Conservation (phyloP, 371 early-diverging fungal species). For the Mucor racemosus region DNA sequence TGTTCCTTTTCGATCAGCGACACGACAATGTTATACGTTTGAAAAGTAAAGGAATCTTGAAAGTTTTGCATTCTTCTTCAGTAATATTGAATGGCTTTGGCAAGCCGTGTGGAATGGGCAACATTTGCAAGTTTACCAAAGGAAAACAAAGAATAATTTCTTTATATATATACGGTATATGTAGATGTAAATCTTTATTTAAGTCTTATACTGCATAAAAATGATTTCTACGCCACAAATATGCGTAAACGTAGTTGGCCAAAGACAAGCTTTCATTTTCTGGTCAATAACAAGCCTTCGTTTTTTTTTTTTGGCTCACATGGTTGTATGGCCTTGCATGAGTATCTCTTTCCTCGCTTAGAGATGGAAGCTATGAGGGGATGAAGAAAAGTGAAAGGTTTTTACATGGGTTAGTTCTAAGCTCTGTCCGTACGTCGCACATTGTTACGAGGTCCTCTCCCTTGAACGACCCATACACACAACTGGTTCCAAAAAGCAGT, state of each 20-base stretch:
- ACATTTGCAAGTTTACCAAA: background rate
- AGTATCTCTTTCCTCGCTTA: constrained; percentile 8
- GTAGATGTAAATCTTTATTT: too few species aligned
- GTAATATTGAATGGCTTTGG: background rate
- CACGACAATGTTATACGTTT: background rate
- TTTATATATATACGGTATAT: too few species aligned
- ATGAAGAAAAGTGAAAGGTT: constrained; percentile 5
- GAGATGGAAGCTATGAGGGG: constrained; percentile 13
- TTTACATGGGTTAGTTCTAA: constrained; percentile 12
- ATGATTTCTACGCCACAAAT: too few species aligned
- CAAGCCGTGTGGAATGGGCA: background rate
- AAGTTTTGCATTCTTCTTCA: background rate
- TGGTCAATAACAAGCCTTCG: background rate
- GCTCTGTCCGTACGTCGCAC: constrained; percentile 12
- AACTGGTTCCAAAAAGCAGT: constrained; percentile 7
- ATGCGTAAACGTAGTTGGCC: too few species aligned
- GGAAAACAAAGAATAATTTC: too few species aligned
- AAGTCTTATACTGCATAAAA: too few species aligned
- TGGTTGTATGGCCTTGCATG: constrained; percentile 3
- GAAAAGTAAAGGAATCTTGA: background rate
- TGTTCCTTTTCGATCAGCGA: background rate
- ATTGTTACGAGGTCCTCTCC: constrained; percentile 17
- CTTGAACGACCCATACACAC: constrained; percentile 8
- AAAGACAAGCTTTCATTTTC: too few species aligned
- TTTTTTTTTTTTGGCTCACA: too few species aligned